phyloP scores from a whole-genome alignment of 345 rosid genomes.

The Psidium guajava region DNA sequence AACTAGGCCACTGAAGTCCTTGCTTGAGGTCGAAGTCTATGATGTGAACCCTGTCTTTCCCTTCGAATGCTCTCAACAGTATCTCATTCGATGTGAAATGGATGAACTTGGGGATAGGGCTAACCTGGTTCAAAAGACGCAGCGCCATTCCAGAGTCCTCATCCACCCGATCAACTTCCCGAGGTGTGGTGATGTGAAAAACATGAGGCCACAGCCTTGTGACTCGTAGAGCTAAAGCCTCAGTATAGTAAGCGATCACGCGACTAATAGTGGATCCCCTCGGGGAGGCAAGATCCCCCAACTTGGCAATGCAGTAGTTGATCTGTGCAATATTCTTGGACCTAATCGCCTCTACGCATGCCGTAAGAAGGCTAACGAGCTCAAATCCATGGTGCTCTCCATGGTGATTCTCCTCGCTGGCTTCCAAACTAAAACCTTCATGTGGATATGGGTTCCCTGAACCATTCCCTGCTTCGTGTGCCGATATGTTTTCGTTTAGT shows the following conservation, averaged over 20 bases:
- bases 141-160: slow-evolving; percentile 72
- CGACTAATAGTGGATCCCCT: slow-evolving; percentile 63
- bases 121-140: slow-evolving; percentile 83
- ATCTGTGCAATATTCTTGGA: slow-evolving; percentile 48
- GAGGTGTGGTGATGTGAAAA: slow-evolving; percentile 68
- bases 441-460: slow-evolving; percentile 39
- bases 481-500: slow-evolving; percentile 28
- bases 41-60: slow-evolving; percentile 84
- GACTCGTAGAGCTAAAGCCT: slow-evolving; percentile 73
- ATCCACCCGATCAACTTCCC: slow-evolving; percentile 62
- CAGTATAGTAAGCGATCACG: slow-evolving; percentile 65
- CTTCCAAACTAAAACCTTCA: slow-evolving; percentile 22
- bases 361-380: slow-evolving; percentile 58
- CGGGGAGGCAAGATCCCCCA: slow-evolving; percentile 84
- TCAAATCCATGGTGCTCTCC: slow-evolving; percentile 58
- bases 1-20: slow-evolving; percentile 96
- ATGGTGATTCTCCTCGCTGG: slow-evolving; percentile 29
- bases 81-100: slow-evolving; percentile 93
- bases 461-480: slow-evolving; percentile 45
- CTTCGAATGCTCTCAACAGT: slow-evolving; percentile 77
- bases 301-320: slow-evolving; percentile 54
- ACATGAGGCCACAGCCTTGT: slow-evolving; percentile 85
- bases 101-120: slow-evolving; percentile 82
- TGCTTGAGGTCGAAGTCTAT: slow-evolving; percentile 96
- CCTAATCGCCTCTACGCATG: slow-evolving; percentile 80